Evolutionary conservation across 768 basidiomycete species (phyloP), one percentile per base, ranked within the genome.

Genomic region (Boletus sp.): DNA sequence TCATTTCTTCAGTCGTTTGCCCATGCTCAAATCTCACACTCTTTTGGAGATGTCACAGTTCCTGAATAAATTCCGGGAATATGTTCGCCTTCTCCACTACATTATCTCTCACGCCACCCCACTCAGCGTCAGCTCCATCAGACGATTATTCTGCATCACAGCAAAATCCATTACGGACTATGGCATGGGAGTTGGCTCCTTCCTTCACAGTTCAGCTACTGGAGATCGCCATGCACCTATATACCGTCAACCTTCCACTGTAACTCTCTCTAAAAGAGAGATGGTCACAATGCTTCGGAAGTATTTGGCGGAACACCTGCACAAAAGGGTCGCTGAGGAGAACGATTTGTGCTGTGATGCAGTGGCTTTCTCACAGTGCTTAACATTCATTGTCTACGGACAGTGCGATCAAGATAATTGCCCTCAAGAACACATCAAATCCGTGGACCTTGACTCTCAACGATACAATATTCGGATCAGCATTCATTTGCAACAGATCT

Each of bases 401-500:
- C 44, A 57, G 4, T 84, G 83, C 61, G 55, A 66, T 29, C 57
- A 60, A 5, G 5, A 1, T 0, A 30, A 56, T 4, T 84, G 83
- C 55, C 64, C 65, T 5, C 67, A 71, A 37, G 69, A 75, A 15
- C 82, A 83, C 52, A 47, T 73, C 20, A 41, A 50, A n/a, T 15
- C 64, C 0, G 48, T 69, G 2, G 58, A 71, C n/a, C 54, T 71
- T 44, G 67, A 64, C 33, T 33, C 64, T 4, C 60, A 60, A n/a
- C 73, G 70, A 62, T 84, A 77, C 48, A 78, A 80, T 44, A 24
- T 63, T n/a, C 76, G 77, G 11, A 65, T 83, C 7, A 67, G 75
- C 4, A 64, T 81, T 28, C 77, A 81, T 57, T 55, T 85, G 2
- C 76, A 77, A 46, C 81, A 84, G 50, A 77, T 85, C 2, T 59